Base-by-base conservation (phyloP, 176 grass and related monocot genomes). In the Poa annua region DNA sequence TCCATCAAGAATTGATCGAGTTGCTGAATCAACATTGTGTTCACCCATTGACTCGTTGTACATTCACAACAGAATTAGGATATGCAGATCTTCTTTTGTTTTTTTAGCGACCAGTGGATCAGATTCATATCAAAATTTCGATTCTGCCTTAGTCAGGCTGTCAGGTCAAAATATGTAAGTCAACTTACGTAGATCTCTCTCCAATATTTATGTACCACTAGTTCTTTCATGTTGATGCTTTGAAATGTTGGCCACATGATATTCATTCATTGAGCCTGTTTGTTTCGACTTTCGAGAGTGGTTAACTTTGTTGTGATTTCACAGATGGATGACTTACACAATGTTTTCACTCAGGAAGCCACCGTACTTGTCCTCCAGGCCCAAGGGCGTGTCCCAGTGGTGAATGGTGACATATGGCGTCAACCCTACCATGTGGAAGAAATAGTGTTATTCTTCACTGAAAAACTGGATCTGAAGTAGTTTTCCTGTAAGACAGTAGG, bases 351-450 rank as follows among this genome's bases (percentile, higher is more conserved):
- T 92, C 19, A 97, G 83, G 88, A 92, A 94, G 48, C 94, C 89
- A n/a, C 79, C 50, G 32, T 97, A 94, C 80, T 92, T 70, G 51
- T 75, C 84, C 75, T 97, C 94, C 51, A 97, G 77, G 26, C 60
- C 85, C 85, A 85, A 83, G 49, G 94, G 94, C 0, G 80, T 66
- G 63, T 97, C 94, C 94, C 94, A 97, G 29, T 94, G 94, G 59
- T 94, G 94, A 3, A 97, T 56, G 5, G 94, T 97, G 3, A 88
- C 89, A 35, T 81, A 90, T 32, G 94, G 94, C 29, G 73, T 33
- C 73, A 97, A 12, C 10, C 92, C 91, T 97, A 20, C 71, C 73
- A 75, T 21, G 41, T 71, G 39, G 11, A 45, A 34, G 10, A 13
- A 79, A 65, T 16, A 8, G 29, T 9, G 54, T 44, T 21, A 3